Evolutionary conservation across 2,329 filamentous ascomycete genomes (phyloP).

Genomic region (Hansfordia pulvinata): DNA sequence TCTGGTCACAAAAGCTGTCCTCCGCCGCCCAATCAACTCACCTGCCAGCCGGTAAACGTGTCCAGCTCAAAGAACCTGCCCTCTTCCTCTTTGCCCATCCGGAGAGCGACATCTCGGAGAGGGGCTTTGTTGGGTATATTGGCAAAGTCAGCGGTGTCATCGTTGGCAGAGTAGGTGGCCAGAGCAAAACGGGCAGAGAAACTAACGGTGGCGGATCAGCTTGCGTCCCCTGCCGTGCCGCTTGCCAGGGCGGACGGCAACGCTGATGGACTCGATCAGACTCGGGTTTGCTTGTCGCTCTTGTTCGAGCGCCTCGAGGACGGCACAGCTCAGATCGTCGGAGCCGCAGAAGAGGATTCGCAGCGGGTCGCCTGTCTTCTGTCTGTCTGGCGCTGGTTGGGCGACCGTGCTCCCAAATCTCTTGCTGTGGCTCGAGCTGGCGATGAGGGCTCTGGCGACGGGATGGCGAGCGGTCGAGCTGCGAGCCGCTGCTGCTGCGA

Average conservation of each 20-base stretch:
- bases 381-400: too few species aligned
- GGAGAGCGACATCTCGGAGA: conserved; percentile 50
- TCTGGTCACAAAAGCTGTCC: neutral
- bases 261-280: conserved; percentile 65
- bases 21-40: conserved; percentile 23
- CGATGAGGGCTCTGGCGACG: too few species aligned
- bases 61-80: conserved; percentile 64
- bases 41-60: conserved; percentile 72
- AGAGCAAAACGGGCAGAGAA: neutral
- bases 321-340: conserved; percentile 75
- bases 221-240: conserved; percentile 63
- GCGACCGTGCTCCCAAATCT: too few species aligned
- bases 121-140: conserved; percentile 45
- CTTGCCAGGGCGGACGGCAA: conserved; percentile 72
- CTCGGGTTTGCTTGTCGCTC: conserved; percentile 38
- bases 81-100: too few species aligned
- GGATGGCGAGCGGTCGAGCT: too few species aligned
- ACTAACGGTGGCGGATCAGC: conserved; percentile 47
- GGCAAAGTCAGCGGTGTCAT: too few species aligned
- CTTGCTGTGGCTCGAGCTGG: too few species aligned
- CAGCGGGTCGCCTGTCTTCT: conserved; percentile 41
- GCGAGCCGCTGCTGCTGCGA: too few species aligned
- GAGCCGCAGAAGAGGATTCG: conserved; percentile 90
- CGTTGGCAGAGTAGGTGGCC: too few species aligned
- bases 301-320: conserved; percentile 53